phyloP scores from a whole-genome alignment of 108 stramenopile species.

The Aureococcus anophagefferens region DNA sequence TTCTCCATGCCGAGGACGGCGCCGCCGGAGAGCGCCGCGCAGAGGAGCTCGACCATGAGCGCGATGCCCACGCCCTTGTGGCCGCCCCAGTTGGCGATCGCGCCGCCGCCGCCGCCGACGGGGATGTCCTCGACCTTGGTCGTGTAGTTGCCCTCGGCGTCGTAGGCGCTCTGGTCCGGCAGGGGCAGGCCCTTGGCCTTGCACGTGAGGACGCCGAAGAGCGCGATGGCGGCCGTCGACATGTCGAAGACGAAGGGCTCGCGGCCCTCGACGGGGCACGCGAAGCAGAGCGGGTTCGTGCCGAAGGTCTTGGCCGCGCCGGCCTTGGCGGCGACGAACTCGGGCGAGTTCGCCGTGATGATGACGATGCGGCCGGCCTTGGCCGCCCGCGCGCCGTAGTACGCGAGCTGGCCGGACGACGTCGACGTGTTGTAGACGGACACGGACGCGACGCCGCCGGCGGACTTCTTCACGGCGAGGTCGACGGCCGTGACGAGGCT shows the following conservation, averaged over 20 bases:
- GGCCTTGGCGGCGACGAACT: conserved; percentile 29
- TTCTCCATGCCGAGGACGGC: conserved; percentile 31
- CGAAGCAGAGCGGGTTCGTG: conserved; percentile 33
- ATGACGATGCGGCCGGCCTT: conserved; percentile 22
- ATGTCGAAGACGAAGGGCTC: conserved; percentile 28
- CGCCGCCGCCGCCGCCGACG: conserved; percentile 23
- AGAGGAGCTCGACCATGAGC: conserved; percentile 26
- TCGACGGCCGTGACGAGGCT: conserved; percentile 26
- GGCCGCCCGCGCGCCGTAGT: conserved; percentile 25
- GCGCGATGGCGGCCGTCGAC: conserved; percentile 36
- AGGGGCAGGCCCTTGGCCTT: conserved; percentile 29
- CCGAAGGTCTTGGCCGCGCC: conserved; percentile 31
- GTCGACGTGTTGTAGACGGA: conserved; percentile 29
- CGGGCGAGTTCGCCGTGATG: conserved; percentile 29
- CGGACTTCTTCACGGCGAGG: conserved; percentile 12
- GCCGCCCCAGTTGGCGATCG: conserved; percentile 37
- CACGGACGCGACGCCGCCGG: conserved; percentile 3
- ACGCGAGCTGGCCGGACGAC: conserved; percentile 29
- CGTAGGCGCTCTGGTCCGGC: conserved; percentile 26
- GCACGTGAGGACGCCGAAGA: conserved; percentile 32
- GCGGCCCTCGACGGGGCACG: conserved; percentile 13
- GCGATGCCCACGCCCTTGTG: conserved; percentile 34
- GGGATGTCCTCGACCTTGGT: conserved; percentile 16
- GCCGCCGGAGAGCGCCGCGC: conserved; percentile 25
- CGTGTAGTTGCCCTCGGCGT: conserved; percentile 19